Evolutionary conservation across 1,284 basidiomycete genomes (phyloP).

Genomic region (Filobasidium uniguttulatum): DNA sequence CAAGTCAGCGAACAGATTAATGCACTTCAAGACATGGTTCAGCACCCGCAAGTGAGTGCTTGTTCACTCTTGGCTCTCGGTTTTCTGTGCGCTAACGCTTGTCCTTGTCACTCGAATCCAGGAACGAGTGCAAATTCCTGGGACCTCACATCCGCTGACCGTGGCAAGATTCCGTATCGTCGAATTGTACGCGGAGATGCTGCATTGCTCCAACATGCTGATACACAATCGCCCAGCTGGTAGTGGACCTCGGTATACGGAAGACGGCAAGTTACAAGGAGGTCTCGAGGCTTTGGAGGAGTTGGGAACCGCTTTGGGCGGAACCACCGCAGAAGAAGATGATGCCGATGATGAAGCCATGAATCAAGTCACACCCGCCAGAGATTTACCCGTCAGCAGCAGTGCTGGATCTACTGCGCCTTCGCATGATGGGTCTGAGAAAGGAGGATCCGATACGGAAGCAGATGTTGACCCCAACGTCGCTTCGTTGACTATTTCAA

Average conservation of each 20-base stretch:
- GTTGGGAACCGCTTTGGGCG: slow-evolving; percentile 59
- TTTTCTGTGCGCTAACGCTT: background rate
- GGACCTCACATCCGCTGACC: slow-evolving; percentile 65
- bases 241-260: slow-evolving; percentile 59
- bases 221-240: slow-evolving; percentile 69
- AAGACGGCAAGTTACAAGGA: slow-evolving; percentile 63
- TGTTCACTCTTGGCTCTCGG: slow-evolving; percentile 2
- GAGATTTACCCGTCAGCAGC: slow-evolving; percentile 53
- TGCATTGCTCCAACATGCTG: slow-evolving; percentile 98
- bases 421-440: slow-evolving; percentile 46
- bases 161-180: slow-evolving; percentile 94
- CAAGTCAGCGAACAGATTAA: slow-evolving; percentile 58
- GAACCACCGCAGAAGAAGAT: slow-evolving; percentile 19
- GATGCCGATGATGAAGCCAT: slow-evolving; percentile 47
- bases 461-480: too few relatives aligned
- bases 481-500: too few relatives aligned
- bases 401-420: slow-evolving; percentile 31
- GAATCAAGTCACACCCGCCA: slow-evolving; percentile 45
- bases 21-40: slow-evolving; percentile 58
- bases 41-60: slow-evolving; percentile 54
- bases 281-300: slow-evolving; percentile 67
- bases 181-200: slow-evolving; percentile 89
- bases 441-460: too few relatives aligned
- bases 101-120: slow-evolving; percentile 36
- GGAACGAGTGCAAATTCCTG: slow-evolving; percentile 54